phyloP scores from a whole-genome alignment of 805 yeast genomes.

The Komagataella ulmi region DNA sequence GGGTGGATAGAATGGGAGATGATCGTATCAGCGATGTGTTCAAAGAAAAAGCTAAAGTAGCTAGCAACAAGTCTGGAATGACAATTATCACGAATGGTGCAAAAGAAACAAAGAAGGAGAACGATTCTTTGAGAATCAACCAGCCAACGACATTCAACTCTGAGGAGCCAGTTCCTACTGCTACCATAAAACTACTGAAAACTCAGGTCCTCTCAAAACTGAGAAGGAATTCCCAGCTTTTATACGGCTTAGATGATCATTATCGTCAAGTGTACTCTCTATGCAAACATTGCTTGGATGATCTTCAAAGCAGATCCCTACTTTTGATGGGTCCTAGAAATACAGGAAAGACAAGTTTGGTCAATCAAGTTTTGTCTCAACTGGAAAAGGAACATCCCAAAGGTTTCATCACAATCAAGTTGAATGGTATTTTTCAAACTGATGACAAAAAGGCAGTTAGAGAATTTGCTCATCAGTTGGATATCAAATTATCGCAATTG shows the following conservation, averaged over 20 bases:
- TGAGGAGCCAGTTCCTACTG: not conserved
- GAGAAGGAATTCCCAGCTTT: constrained; percentile 1
- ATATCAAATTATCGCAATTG: constrained; percentile 16
- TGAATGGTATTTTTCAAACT: constrained; percentile 60
- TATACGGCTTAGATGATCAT: constrained; percentile 24
- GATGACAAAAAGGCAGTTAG: constrained; percentile 73
- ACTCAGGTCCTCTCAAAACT: not conserved
- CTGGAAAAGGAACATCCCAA: constrained; percentile 27
- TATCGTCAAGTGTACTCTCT: constrained; percentile 39
- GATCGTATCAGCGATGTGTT: not conserved
- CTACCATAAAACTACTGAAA: not conserved
- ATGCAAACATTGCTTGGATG: constrained; percentile 49
- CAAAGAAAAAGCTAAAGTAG: not conserved
- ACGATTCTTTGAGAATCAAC: not conserved
- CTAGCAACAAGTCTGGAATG: not conserved
- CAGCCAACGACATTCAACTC: not conserved
- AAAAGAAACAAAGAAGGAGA: not conserved
- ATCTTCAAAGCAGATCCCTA: constrained; percentile 71
- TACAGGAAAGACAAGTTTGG: constrained; percentile 57
- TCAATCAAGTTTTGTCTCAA: constrained; percentile 40
- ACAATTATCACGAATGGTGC: not conserved
- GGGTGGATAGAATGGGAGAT: not conserved
- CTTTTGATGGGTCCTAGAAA: constrained; percentile 71
- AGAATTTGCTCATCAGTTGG: constrained; percentile 78
- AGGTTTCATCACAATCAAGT: constrained; percentile 45